phyloP scores from a whole-genome alignment of 306 rosid species.

The Cucurbita pepo region DNA sequence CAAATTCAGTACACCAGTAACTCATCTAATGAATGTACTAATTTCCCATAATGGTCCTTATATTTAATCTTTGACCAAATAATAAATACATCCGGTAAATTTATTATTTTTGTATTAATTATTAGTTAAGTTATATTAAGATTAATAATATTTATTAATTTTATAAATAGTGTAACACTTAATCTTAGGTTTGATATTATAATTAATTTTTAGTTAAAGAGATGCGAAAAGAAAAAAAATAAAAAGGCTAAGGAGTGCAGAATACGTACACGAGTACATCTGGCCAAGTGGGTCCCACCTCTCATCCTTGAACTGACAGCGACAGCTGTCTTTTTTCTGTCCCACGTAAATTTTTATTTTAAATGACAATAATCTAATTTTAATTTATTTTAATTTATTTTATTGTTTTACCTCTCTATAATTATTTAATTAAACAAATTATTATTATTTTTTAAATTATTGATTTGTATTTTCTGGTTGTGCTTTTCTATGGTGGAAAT shows the following conservation, averaged over 20 bases:
- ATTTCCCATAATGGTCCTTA: background rate
- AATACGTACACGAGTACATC: constrained; percentile 9
- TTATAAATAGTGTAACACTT: no score
- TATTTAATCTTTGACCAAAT: background rate
- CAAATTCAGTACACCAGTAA: background rate
- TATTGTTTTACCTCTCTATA: background rate
- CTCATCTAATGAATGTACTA: background rate
- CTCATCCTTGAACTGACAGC: background rate
- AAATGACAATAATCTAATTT: background rate
- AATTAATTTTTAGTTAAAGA: background rate
- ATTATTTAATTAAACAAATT: background rate
- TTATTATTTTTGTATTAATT: no score
- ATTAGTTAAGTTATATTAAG: no score
- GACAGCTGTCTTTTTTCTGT: background rate
- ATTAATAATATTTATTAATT: no score
- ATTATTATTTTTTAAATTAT: background rate
- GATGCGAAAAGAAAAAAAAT: background rate
- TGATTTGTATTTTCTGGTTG: constrained; percentile 1
- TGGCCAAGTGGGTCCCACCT: background rate
- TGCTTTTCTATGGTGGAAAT: constrained; percentile 39
- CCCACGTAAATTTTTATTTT: background rate
- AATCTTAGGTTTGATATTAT: no score
- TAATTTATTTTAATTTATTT: background rate
- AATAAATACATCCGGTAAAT: background rate
- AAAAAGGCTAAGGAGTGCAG: constrained; percentile 1